Percentiles rank a stretch among this genome's conserved stretches.
phyloP scores from a whole-genome alignment of 108 stramenopile genomes.

The Pelagomonas calceolata region DNA sequence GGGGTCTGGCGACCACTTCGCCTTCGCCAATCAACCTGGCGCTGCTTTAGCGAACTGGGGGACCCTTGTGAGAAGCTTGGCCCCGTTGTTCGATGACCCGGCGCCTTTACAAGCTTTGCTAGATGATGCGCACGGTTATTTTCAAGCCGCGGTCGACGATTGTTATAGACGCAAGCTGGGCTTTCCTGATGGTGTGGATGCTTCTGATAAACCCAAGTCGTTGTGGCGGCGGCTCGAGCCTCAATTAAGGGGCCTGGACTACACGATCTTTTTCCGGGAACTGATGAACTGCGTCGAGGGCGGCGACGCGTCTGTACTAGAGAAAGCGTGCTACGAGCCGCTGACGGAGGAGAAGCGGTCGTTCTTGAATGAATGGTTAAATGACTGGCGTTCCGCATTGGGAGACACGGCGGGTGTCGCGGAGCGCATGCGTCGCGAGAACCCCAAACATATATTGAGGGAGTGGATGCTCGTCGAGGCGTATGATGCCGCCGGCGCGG shows the following conservation, averaged over 20 bases:
- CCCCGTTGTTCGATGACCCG: too few species aligned
- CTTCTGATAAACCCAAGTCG: not conserved
- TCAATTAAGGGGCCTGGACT: constrained; percentile 12
- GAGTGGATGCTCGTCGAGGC: constrained; percentile 81
- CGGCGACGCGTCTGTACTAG: not conserved
- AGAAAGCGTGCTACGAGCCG: not conserved
- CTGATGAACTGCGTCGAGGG: not conserved
- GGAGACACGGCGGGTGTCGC: not conserved
- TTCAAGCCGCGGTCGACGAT: not conserved
- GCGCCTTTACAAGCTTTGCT: not conserved
- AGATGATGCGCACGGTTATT: not conserved
- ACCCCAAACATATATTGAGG: constrained; percentile 65
- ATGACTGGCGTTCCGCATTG: constrained; percentile 25
- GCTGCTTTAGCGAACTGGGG: constrained; percentile 56
- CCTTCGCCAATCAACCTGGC: constrained; percentile 70
- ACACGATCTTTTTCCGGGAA: constrained; percentile 27
- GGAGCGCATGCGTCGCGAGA: constrained; percentile 13
- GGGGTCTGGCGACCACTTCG: constrained; percentile 63
- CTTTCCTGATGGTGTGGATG: not conserved
- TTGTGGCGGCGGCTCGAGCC: constrained; percentile 9
- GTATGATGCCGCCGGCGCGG: constrained; percentile 51
- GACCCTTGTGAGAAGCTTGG: constrained; percentile 49
- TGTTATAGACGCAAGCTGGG: not conserved
- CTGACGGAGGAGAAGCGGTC: constrained; percentile 29
- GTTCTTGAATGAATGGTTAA: constrained; percentile 60